These are phyloP conservation scores for Fusarium beomiforme DNA, from an alignment of 2,329 filamentous ascomycete genomes.

Conservation along the genomic window DNA sequence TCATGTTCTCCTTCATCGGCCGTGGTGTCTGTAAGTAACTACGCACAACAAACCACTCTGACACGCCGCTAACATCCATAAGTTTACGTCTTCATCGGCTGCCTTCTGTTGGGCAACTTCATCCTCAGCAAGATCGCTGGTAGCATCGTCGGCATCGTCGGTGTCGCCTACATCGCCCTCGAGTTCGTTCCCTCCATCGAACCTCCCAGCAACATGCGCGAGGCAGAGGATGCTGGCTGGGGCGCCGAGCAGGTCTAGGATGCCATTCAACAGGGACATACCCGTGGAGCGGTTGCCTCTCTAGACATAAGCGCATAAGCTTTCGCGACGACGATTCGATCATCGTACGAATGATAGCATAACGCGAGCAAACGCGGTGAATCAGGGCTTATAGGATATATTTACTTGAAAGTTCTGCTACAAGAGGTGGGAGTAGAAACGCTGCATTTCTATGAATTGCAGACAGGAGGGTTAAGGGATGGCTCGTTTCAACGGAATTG, in stretches of 20 bases:
- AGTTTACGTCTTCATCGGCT: conserved; percentile 98
- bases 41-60: accelerated
- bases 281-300: neutral
- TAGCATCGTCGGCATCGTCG: conserved; percentile 78
- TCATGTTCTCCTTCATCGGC: conserved; percentile 97
- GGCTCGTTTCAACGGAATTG: conserved; percentile 10
- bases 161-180: conserved; percentile 79
- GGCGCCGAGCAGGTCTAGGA: conserved; percentile 78
- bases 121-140: conserved; percentile 80
- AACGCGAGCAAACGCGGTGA: conserved; percentile 28
- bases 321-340: conserved; percentile 10
- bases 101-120: conserved; percentile 77
- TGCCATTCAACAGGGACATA: neutral
- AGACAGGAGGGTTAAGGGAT: conserved; percentile 18
- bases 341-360: conserved; percentile 5
- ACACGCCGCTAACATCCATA: conserved; percentile 1
- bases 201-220: conserved; percentile 83
- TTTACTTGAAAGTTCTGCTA: neutral
- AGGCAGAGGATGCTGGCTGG: conserved; percentile 76
- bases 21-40: conserved; percentile 86
- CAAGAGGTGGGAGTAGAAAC: conserved; percentile 15
- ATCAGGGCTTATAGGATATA: conserved; percentile 8
- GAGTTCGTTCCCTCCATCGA: conserved; percentile 84
- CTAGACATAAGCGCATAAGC: conserved; percentile 12
- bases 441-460: conserved; percentile 24